Base-by-base conservation (phyloP, 2,329 filamentous ascomycete genomes). In the Helotiales sp. region DNA sequence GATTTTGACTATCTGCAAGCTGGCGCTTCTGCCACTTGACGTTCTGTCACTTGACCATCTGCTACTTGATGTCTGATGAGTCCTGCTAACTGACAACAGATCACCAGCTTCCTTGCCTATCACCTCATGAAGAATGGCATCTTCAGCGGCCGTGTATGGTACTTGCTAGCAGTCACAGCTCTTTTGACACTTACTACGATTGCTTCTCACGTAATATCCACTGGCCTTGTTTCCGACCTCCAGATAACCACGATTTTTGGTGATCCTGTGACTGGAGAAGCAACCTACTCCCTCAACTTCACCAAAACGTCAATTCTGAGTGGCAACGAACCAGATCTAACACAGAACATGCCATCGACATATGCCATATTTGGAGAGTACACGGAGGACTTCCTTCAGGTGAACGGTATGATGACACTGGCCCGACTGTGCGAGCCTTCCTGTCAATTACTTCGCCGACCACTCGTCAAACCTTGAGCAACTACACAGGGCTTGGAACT, bases 201-300 rank as follows among this genome's bases (percentile, higher is more conserved):
- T 47, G 54, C 40, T 34, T 64, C 62, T 5, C 43, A 52, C n/a
- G 37, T 59, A 32, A 57, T 59, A 15, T 64, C 62, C 22, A 64
- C 62, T 10, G 62, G 40, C 11, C 62, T 52, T 2, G 43, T 59
- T 40, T 30, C 62, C 3, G 54, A 59, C 26, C n/a, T 64, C 13
- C n/a, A 28, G 6, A 59, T 59, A 24, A 43, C 37, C 34, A 28
- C 62, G 30, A 64, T 64, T 3, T 49, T 64, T 15, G 62, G 62
- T 24, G 37, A 59, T 13, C 40, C 40, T 3, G n/a, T 50, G 8
- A 10, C n/a, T 30, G 10, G 30, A 15, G 45, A 45, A 10, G 26
- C 20, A 22, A n/a, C 17, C 24, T 58, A 47, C 17, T 59, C 62
- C 6, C 32, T 59, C 11, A 26, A 64, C 20, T 37, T n/a, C 6